Evolutionary conservation across 164 flowering plant species (phyloP).

Genomic region (Taxillus chinensis): DNA sequence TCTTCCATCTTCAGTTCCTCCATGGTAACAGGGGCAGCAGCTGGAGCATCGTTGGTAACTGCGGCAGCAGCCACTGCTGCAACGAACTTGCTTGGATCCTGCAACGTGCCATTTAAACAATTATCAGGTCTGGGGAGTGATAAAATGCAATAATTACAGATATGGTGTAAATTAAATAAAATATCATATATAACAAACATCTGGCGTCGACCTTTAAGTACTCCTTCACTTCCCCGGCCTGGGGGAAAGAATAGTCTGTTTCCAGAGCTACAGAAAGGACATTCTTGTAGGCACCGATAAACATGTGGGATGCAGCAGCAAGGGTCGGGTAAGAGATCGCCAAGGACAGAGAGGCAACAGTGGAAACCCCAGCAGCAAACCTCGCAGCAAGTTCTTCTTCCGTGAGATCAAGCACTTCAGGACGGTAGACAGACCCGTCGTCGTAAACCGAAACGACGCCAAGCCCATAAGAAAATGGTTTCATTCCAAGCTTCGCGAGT

Average conservation of each 20-base stretch:
- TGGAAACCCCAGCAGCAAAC: constrained; percentile 22
- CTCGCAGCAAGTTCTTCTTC: constrained; percentile 29
- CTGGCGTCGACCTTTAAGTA: constrained; percentile 13
- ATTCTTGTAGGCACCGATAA: constrained; percentile 30
- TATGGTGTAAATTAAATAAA: neutral
- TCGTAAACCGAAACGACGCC: constrained; percentile 22
- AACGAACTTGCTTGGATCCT: constrained; percentile 75
- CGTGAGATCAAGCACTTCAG: constrained; percentile 33
- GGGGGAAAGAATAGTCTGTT: constrained; percentile 28
- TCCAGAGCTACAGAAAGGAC: constrained; percentile 22
- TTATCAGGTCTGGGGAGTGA: neutral
- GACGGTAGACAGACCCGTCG: constrained; percentile 32
- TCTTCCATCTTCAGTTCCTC: constrained; percentile 43
- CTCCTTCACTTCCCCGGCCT: constrained; percentile 28
- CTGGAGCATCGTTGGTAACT: constrained; percentile 10
- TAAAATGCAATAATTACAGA: neutral
- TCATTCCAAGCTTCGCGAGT: constrained; percentile 33
- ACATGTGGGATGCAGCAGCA: constrained; percentile 32
- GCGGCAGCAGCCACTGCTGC: constrained; percentile 32
- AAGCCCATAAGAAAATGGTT: constrained; percentile 39
- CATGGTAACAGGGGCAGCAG: constrained; percentile 20
- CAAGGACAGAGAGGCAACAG: constrained; percentile 19
- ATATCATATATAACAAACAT: neutral
- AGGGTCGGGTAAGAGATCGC: constrained; percentile 30
- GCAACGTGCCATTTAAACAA: constrained; percentile 2